Evolutionary conservation across 164 flowering plant species (phyloP), one percentile per base, ranked within the genome.

Genomic region (Stephania japonica): DNA sequence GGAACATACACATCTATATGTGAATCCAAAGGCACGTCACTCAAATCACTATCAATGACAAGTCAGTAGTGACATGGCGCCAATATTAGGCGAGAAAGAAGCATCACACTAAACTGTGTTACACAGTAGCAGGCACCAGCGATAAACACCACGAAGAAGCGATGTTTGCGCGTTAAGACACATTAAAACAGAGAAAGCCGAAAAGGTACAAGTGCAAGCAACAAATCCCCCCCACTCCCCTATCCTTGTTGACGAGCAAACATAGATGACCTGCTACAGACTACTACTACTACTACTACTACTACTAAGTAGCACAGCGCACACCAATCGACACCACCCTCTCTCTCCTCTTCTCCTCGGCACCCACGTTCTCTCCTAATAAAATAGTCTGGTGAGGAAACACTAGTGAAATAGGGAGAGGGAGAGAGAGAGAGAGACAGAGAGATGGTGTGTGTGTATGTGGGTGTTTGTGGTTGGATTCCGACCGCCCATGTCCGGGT

Each of bases 401-500:
- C 38, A 32, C 38, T 32, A 32, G 38, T 32, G 38, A 32, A 23
- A 47, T 12, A 47, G 53, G 9, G 38, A 41, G 66, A 23, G 47
- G 9, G 32, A 13, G 66, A 74, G 24, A 42, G 14, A 23, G 70
- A 49, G 67, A 71, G 27, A 67, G 68, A 65, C 70, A 70, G 73
- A 42, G 56, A 75, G 61, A 74, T 44, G 10, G 14, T 1, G 53
- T 47, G 53, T 47, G 5, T 44, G 49, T 44, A 0, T 44, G 49
- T 44, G 49, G 8, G 1, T 7, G 9, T 13, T 11, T 47, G 16
- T 47, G 53, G 16, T 47, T 47, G 70, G 79, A 79, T 82, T 79
- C 83, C 83, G 74, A 68, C 81, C 76, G 70, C 80, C 72, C 75
- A 82, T 85, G 88, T 88, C 87, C 76, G 77, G 83, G 71, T 78